A percentile compares a stretch with the other conserved stretches of the same genome.
Evolutionary conservation across 495 filamentous ascomycete genomes (phyloP).

Genomic region (Letharia lupina): DNA sequence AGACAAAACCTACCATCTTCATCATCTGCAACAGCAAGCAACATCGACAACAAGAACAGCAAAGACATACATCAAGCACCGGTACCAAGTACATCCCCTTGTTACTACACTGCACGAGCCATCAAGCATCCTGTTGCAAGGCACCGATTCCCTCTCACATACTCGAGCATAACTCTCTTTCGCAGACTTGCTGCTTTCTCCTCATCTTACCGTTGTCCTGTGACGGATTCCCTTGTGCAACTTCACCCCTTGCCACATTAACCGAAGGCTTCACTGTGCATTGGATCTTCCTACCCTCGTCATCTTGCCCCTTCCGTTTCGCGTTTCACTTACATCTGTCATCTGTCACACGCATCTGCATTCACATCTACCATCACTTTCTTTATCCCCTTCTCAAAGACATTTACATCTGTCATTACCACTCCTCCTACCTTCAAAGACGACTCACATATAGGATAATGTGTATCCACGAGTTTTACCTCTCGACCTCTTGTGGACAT

Average conservation of each 20-base stretch:
- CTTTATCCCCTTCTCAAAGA: neutral
- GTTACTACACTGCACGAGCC: neutral
- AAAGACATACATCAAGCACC: neutral
- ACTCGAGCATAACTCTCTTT: neutral
- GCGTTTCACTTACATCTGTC: neutral
- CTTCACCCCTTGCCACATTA: neutral
- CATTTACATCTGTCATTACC: neutral
- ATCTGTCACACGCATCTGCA: neutral
- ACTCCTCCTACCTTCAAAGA: neutral
- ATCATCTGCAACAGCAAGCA: neutral
- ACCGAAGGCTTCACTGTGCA: neutral
- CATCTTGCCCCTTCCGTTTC: neutral
- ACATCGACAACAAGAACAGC: neutral
- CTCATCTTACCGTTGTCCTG: neutral
- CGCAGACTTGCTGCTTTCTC: neutral
- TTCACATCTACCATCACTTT: neutral
- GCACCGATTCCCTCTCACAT: too few relatives aligned
- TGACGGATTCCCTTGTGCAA: neutral
- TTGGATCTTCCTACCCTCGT: neutral
- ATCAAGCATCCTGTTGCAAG: neutral
- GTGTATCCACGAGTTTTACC: neutral
- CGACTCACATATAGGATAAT: neutral
- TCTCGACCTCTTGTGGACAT: neutral
- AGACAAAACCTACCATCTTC: neutral
- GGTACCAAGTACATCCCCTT: neutral